These are phyloP conservation scores for Saraca asoca DNA, from an alignment of 331 rosid genomes.

Conservation along the genomic window DNA sequence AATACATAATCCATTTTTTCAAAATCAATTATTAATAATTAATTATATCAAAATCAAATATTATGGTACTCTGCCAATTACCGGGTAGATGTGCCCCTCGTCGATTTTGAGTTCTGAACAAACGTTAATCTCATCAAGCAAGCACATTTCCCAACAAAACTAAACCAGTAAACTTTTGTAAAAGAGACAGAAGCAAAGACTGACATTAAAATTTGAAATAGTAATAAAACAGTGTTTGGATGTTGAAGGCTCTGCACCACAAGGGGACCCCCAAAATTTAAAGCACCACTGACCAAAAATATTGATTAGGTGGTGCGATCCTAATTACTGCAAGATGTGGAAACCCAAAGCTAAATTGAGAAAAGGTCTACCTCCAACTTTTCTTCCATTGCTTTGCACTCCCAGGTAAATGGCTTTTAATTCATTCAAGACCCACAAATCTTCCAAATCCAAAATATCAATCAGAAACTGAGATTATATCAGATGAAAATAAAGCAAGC, in stretches of 20 bases:
- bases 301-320: conserved; percentile 41
- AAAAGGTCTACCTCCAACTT: conserved; percentile 31
- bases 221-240: conserved; percentile 61
- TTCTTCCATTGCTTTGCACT: conserved; percentile 21
- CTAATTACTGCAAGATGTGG: conserved; percentile 47
- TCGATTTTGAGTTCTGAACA: conserved; percentile 7
- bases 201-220: conserved; percentile 64
- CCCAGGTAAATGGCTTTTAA: conserved; percentile 39
- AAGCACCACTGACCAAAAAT: conserved; percentile 52
- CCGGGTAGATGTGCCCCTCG: conserved; percentile 5
- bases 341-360: conserved; percentile 37
- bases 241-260: conserved; percentile 55
- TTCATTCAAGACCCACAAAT: conserved; percentile 30
- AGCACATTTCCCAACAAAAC: conserved; percentile 47
- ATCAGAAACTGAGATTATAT: background rate
- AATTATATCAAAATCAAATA: no score
- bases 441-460: conserved; percentile 26
- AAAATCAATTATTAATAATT: no score
- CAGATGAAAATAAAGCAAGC: no score
- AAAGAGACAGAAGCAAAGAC: conserved; percentile 51
- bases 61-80: no score
- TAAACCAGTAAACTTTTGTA: conserved; percentile 30
- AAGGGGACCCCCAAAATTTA: conserved; percentile 50
- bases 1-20: no score
- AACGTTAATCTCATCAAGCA: conserved; percentile 10